Conservation (phyloP, 2,329 filamentous ascomycete species). For the Monosporascus sp. region DNA sequence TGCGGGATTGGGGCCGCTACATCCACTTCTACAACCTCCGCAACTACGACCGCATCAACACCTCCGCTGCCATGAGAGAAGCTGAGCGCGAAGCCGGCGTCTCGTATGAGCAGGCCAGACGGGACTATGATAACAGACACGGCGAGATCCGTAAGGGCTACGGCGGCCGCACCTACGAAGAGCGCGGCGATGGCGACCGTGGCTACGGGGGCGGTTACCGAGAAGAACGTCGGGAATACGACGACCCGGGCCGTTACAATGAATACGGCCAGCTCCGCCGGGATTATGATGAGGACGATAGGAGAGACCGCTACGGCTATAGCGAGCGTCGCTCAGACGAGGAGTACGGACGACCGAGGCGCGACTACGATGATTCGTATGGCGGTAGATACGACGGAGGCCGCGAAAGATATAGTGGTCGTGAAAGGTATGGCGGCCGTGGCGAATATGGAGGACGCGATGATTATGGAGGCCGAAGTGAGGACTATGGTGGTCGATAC, state of each 20-base stretch:
- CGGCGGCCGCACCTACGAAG: slow-evolving; percentile 16
- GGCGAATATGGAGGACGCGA: slow-evolving; percentile 25
- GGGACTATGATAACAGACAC: slow-evolving; percentile 55
- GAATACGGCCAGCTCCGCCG: neutral
- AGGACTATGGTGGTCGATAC: slow-evolving; percentile 22
- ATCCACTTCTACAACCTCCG: slow-evolving; percentile 82
- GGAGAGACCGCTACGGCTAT: neutral
- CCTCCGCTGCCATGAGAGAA: slow-evolving; percentile 52
- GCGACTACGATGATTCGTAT: neutral
- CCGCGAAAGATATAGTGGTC: neutral
- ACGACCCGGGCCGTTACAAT: slow-evolving; percentile 5
- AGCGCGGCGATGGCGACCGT: slow-evolving; percentile 25
- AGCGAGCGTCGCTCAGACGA: neutral
- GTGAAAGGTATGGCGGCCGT: slow-evolving; percentile 26
- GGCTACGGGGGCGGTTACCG: slow-evolving; percentile 7
- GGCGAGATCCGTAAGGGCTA: slow-evolving; percentile 27
- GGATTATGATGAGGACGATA: neutral
- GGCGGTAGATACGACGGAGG: neutral
- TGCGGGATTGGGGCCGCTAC: slow-evolving; percentile 63
- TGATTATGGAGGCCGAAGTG: slow-evolving; percentile 3
- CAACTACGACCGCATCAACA: slow-evolving; percentile 80
- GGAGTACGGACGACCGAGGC: no score
- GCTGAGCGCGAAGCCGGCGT: slow-evolving; percentile 61
- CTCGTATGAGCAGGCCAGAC: slow-evolving; percentile 59
- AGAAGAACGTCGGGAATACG: neutral